These are phyloP conservation scores for Colletotrichum orchidophilum DNA, from an alignment of 2,329 filamentous ascomycete genomes.

Conservation along the genomic window DNA sequence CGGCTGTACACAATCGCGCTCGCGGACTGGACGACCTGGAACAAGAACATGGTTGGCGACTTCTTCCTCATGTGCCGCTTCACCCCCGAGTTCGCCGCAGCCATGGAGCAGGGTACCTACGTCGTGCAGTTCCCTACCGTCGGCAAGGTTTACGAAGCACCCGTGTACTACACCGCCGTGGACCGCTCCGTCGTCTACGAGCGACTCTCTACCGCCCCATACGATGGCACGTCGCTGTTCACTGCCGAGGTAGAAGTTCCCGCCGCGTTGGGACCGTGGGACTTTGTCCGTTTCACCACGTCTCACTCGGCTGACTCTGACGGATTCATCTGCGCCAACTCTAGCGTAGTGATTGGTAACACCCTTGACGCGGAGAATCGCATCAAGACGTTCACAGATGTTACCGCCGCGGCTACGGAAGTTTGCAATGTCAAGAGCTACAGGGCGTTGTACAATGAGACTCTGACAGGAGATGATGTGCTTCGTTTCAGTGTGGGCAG, in stretches of 20 bases:
- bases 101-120: conserved; percentile 25
- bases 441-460: conserved; percentile 15
- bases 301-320: conserved; percentile 8
- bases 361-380: conserved; percentile 16
- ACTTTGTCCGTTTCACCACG: conserved; percentile 17
- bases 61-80: conserved; percentile 34
- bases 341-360: conserved; percentile 18
- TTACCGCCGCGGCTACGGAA: conserved; percentile 3
- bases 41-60: conserved; percentile 30
- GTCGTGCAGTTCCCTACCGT: conserved; percentile 27
- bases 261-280: conserved; percentile 16
- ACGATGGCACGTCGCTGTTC: conserved; percentile 15
- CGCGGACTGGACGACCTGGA: conserved; percentile 25
- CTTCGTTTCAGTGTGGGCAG: conserved; percentile 20
- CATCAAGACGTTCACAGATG: conserved; percentile 7
- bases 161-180: conserved; percentile 21
- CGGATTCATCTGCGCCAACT: conserved; percentile 29
- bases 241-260: conserved; percentile 19
- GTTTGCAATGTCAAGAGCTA: conserved; percentile 24
- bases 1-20: conserved; percentile 14
- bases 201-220: background rate
- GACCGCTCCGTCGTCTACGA: conserved; percentile 20
- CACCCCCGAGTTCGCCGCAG: conserved; percentile 4
- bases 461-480: conserved; percentile 7
- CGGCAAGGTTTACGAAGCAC: background rate